These are phyloP conservation scores for Amaranthus palmeri DNA, from an alignment of 148 eudicot species.

Conservation along the genomic window DNA sequence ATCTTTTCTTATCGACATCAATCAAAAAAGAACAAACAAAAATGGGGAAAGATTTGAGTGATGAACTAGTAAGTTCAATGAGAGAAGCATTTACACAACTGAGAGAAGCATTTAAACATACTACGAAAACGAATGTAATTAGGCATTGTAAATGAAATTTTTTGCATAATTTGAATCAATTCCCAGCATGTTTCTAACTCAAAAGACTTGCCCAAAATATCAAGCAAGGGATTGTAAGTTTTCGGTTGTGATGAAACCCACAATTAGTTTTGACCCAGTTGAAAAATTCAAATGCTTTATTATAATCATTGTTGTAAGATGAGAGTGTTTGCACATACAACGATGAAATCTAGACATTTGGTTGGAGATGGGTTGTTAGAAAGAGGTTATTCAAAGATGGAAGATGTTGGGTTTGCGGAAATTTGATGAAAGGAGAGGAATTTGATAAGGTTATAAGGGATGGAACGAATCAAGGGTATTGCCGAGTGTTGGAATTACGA, in stretches of 20 bases:
- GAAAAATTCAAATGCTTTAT: slow-evolving; percentile 70
- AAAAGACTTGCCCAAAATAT: slow-evolving; percentile 83
- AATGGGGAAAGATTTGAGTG: slow-evolving; percentile 26
- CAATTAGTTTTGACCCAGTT: slow-evolving; percentile 51
- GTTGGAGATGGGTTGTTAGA: slow-evolving; percentile 16
- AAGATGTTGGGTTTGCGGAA: background rate
- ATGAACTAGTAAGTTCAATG: slow-evolving; percentile 30
- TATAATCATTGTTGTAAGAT: slow-evolving; percentile 68
- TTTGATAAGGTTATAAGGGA: slow-evolving; percentile 6
- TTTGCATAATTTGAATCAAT: slow-evolving; percentile 48
- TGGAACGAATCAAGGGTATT: background rate
- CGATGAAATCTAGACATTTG: slow-evolving; percentile 36
- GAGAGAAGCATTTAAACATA: slow-evolving; percentile 69
- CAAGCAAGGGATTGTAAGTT: slow-evolving; percentile 68
- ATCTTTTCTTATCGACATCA: background rate
- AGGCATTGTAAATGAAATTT: slow-evolving; percentile 36
- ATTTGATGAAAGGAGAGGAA: slow-evolving; percentile 19
- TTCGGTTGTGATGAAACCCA: slow-evolving; percentile 60
- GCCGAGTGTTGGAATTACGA: slow-evolving; percentile 14
- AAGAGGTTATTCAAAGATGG: slow-evolving; percentile 3
- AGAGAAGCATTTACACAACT: slow-evolving; percentile 60
- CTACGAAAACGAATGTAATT: slow-evolving; percentile 61
- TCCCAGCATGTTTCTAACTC: slow-evolving; percentile 77
- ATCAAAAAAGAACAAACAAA: slow-evolving; percentile 2
- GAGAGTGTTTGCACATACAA: slow-evolving; percentile 61